Percentiles rank a stretch among this genome's conserved stretches.
Evolutionary conservation across 495 filamentous ascomycete genomes (phyloP).

Genomic region (Talaromyces thailandensis): DNA sequence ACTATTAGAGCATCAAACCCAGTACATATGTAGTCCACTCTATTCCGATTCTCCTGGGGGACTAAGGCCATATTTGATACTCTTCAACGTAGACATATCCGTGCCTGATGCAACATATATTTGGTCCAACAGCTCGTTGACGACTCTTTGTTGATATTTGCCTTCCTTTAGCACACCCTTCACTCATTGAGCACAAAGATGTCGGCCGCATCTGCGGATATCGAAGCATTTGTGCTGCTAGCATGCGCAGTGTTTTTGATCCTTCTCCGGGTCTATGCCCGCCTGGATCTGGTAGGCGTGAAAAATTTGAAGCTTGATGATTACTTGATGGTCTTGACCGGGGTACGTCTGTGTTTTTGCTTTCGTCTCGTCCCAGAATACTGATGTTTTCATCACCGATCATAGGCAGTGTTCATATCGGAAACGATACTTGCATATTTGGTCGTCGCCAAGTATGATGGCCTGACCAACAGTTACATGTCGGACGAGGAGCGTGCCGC

Average conservation of each 20-base stretch:
- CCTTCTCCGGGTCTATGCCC: constrained; percentile 30
- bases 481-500: constrained; percentile 29
- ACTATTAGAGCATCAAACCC: too few relatives aligned
- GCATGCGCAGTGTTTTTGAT: constrained; percentile 36
- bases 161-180: neutral
- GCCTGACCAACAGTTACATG: constrained; percentile 45
- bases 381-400: neutral
- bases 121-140: neutral
- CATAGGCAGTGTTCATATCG: constrained; percentile 14
- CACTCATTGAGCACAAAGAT: neutral
- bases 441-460: constrained; percentile 26
- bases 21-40: too few relatives aligned
- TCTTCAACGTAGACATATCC: neutral
- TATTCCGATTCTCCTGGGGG: too few relatives aligned
- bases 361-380: constrained; percentile 10
- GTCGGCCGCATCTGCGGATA: neutral
- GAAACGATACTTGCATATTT: constrained; percentile 28
- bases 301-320: constrained; percentile 43
- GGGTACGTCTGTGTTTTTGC: constrained; percentile 23
- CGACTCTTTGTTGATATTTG: neutral
- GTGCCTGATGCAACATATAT: neutral
- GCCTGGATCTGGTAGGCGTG: constrained; percentile 37
- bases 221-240: constrained; percentile 40
- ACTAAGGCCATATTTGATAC: neutral
- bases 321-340: constrained; percentile 45